Base-by-base conservation (phyloP, 2,329 filamentous ascomycete genomes). In the Botryosphaeria dothidea region DNA sequence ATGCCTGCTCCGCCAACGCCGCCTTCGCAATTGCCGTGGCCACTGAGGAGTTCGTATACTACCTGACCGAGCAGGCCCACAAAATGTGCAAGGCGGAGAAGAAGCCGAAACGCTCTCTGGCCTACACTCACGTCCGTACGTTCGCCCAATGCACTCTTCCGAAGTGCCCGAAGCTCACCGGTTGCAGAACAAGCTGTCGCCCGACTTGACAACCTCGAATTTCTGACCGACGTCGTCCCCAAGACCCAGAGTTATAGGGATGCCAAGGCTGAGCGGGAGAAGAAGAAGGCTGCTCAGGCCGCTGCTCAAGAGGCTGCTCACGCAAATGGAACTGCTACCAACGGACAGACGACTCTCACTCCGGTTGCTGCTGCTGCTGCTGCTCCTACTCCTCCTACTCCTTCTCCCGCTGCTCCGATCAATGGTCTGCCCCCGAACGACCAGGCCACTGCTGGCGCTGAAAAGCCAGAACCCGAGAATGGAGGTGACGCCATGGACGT, bases 21-120 rank as follows among this genome's bases (percentile, higher is more conserved):
- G 91, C 93, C 21, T 98, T 98, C 77, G 89, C 94, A 65, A 96
- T 98, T 72, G 93, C 94, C 1, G 85, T 97, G 66, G 95, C 95
- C 23, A 93, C 95, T 3, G 95, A 99, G 80, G 89, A 97, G 85
- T 98, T 99, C 81, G 90, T 99, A 70, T 92, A 97, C 77, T 91
- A 98, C 77, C 86, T 99, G 27, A 89, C 93, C 21, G 86, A 90
- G 68, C 91, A 96, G 76, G 90, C 90, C 27, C 89, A 96, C 76
- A 93, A 91, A 72, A 91, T 96, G 72, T 91, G 93, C 71, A 96
- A 95, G 74, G 86, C 93, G 0, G 95, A 98, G 79, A 87, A 90
- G 71, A 98, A 98, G 77, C 94, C 94, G 5, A 86, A 95, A 65
- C 88, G 93, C 67, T 97, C 96, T 73, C 90, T 99, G 67, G 95